Conservation (phyloP, 495 filamentous ascomycete genomes). For the Penicillium canariense region DNA sequence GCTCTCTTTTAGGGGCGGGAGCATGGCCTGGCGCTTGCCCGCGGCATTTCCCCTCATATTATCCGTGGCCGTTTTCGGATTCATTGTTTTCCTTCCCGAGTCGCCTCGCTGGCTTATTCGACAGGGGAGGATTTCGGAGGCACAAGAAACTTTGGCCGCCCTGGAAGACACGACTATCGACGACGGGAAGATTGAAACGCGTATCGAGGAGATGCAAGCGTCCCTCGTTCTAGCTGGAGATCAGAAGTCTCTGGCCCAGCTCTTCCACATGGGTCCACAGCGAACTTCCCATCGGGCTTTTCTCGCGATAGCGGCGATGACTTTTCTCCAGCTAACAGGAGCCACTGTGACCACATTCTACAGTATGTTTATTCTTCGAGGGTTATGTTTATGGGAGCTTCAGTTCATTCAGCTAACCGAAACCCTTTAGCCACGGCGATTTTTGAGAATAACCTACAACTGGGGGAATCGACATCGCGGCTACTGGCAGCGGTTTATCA, state of each 20-base stretch:
- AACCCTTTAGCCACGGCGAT: slow-evolving; percentile 16
- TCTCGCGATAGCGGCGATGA: slow-evolving; percentile 16
- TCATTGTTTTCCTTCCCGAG: slow-evolving; percentile 40
- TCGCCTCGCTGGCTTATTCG: slow-evolving; percentile 48
- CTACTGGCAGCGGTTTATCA: slow-evolving; percentile 24
- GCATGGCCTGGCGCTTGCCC: slow-evolving; percentile 50
- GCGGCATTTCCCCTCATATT: slow-evolving; percentile 44
- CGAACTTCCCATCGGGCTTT: slow-evolving; percentile 23
- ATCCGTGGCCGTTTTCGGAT: slow-evolving; percentile 26
- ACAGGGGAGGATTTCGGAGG: slow-evolving; percentile 33
- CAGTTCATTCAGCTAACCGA: not conserved
- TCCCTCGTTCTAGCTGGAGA: slow-evolving; percentile 16
- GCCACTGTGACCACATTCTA: slow-evolving; percentile 28
- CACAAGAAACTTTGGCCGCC: slow-evolving; percentile 35
- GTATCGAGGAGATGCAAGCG: slow-evolving; percentile 21
- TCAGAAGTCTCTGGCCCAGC: slow-evolving; percentile 6
- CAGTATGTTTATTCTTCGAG: slow-evolving; percentile 12
- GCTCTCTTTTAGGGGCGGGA: slow-evolving; percentile 42
- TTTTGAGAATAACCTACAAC: slow-evolving; percentile 22
- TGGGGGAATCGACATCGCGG: slow-evolving; percentile 17
- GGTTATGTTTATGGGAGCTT: no score
- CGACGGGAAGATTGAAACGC: slow-evolving; percentile 12
- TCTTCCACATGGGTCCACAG: slow-evolving; percentile 24
- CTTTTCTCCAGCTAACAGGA: slow-evolving; percentile 24
- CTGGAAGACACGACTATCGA: slow-evolving; percentile 37